Percentiles rank a stretch among this genome's conserved stretches.
These are phyloP conservation scores for Umbilicaria muhlenbergii DNA, from an alignment of 495 filamentous ascomycete genomes.

Conservation along the genomic window DNA sequence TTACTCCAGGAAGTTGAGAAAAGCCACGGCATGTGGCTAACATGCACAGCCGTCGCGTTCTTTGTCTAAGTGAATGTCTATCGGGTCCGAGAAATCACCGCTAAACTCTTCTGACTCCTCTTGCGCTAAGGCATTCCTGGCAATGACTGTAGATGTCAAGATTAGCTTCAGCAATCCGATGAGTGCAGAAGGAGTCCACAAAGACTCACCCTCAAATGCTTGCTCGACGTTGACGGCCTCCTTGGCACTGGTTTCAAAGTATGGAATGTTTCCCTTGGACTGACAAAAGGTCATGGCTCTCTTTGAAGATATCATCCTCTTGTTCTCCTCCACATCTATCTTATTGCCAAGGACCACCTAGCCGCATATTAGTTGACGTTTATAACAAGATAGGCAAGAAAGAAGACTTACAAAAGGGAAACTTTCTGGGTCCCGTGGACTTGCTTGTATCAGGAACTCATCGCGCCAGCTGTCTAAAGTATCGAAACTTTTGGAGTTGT, in stretches of 20 bases:
- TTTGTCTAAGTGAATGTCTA: slow-evolving; percentile 89
- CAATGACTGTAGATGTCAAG: slow-evolving; percentile 54
- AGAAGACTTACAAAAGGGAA: slow-evolving; percentile 79
- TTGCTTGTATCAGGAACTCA: slow-evolving; percentile 96
- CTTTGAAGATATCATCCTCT: slow-evolving; percentile 89
- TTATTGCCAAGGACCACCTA: slow-evolving; percentile 95
- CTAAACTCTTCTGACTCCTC: slow-evolving; percentile 89
- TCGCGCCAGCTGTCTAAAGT: slow-evolving; percentile 97
- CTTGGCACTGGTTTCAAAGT: slow-evolving; percentile 98
- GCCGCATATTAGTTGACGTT: slow-evolving; percentile 2
- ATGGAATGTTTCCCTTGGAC: slow-evolving; percentile 91
- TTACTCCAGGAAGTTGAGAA: no score
- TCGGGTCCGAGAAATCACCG: slow-evolving; percentile 91
- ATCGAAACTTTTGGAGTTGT: slow-evolving; percentile 98
- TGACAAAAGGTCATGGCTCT: slow-evolving; percentile 94
- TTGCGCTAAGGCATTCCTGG: slow-evolving; percentile 83
- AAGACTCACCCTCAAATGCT: slow-evolving; percentile 75
- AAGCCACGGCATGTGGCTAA: slow-evolving; percentile 19
- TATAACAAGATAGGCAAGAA: background rate
- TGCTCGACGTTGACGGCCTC: slow-evolving; percentile 97
- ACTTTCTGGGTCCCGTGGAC: slow-evolving; percentile 87
- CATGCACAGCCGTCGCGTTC: slow-evolving; percentile 87
- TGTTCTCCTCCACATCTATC: slow-evolving; percentile 96
- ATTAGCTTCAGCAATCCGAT: slow-evolving; percentile 8
- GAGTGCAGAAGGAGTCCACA: background rate